Base-by-base conservation (phyloP, 805 yeast species). In the Middelhovenomyces tepae region DNA sequence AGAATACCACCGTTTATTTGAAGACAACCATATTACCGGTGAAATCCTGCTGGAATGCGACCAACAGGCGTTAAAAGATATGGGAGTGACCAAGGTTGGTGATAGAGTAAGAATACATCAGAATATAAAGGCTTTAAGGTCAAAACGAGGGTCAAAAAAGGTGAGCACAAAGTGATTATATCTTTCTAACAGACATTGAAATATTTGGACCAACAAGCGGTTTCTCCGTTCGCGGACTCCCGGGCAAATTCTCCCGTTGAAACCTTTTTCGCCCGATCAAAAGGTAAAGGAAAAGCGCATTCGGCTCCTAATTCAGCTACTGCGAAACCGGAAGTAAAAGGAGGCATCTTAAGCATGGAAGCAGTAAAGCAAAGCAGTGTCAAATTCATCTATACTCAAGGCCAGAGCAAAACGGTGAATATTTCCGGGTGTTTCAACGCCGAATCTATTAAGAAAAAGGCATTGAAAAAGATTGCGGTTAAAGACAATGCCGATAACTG, bases 371-470 rank as follows among this genome's bases (percentile, higher is more conserved):
- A 56, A 43, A 42, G 54, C 34, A 56, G 57, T 26, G 76, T 79
- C 14, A 78, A 81, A 1, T 78, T 86, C 42, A 80, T 85, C 19
- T 59, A 78, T 22, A 78, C 77, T 34, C 83, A 78, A 56, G 95
- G 95, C 1, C 64, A 77, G 5, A 65, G 75, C 2, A 76, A 75
- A 44, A 65, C 69, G 34, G 74, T 84, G 26, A 78, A 78, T 46
- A 78, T 84, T 1, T 69, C 73, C 11, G 91, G 86, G 0, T 83
- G 94, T 50, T 80, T 75, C 56, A 79, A 78, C 50, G 86, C 94
- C 1, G 79, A 74, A 37, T 71, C 85, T 5, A 81, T 86, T 31
- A 83, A 81, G 52, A 64, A 73, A 34, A 77, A 75, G 43, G 74
- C 80, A 1, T 58, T 84, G 37, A 73, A 74, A 44, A 72, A 64